Evolutionary conservation across 345 rosid species (phyloP), one percentile per base, ranked within the genome.

Genomic region (Murraya paniculata): DNA sequence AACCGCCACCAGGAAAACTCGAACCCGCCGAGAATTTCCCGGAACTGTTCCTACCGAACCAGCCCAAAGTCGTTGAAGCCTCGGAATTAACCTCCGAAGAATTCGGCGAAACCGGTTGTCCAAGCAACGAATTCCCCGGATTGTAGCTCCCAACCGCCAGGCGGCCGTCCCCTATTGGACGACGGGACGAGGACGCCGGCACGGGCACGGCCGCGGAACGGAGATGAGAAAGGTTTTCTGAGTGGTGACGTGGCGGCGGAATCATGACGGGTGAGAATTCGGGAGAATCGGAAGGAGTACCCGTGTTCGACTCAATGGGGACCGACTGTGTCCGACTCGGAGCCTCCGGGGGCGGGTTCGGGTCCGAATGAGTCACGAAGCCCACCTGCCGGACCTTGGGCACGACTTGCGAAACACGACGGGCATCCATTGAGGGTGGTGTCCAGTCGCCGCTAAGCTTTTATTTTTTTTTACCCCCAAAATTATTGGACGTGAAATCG

Each of bases 341-440:
- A 0, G 53, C 0, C 57, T 53, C 22, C 25, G 85, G 81, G 21
- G 89, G 86, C 7, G 87, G 89, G 81, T 87, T 86, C 33, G 86
- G 75, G 60, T 75, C 71, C 9, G 83, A 28, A 31, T 71, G 81
- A 27, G 94, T 83, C 59, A 89, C 82, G 87, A 92, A 92, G 24
- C 97, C 97, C 53, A 92, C 93, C n/a, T 86, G 93, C 35, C 94
- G 93, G 72, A 92, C 94, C 79, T 55, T 87, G 7, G 94, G 97
- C 41, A 92, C 93, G 24, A 88, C 82, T 18, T 77, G 80, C 41
- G 82, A 35, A 11, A 77, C 82, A 5, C 94, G 90, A 60, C 87
- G 90, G 35, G 82, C 28, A 16, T 90, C 92, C 94, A 90, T 90
- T 65, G 77, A 62, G 77, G 53, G 81, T 53, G 60, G 56, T 14